Evolutionary conservation across 345 rosid genomes (phyloP).

Genomic region (rapeseed (Brassica napus)): Da-Ae NC_063441.1:500501-501000

Average conservation of each 20-base stretch:
- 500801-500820: conserved; percentile 3
- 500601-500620: not conserved
- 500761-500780: not conserved
- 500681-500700: not conserved
- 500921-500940: conserved; percentile 6
- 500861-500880: not conserved
- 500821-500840: conserved; percentile 11
- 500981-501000: conserved; percentile 11
- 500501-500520: not conserved
- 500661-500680: conserved; percentile 3
- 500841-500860: not conserved
- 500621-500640: not conserved
- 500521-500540: not conserved
- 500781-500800: conserved; percentile 4
- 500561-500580: not conserved
- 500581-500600: not conserved
- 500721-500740: not conserved
- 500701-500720: not conserved
- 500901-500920: conserved; percentile 12
- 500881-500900: conserved; percentile 3
- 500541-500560: not conserved
- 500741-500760: conserved; percentile 18
- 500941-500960: conserved; percentile 12
- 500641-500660: conserved; percentile 7
- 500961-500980: not conserved